Conservation (phyloP, 169 alveolate genomes). For the Plasmodium berghei region DNA sequence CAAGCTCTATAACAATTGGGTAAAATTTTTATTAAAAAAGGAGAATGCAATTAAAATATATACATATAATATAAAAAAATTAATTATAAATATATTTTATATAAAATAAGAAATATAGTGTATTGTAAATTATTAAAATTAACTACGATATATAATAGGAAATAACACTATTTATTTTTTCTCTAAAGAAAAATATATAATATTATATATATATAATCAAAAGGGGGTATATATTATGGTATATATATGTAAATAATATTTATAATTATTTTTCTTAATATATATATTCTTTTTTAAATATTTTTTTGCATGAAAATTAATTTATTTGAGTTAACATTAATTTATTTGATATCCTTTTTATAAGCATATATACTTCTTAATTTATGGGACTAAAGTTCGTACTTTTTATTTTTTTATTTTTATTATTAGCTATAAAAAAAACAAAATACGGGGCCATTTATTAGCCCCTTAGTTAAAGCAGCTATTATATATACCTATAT, state of each 20-base stretch:
- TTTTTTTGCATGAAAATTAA: background rate
- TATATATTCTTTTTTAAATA: background rate
- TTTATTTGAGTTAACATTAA: slow-evolving; percentile 25
- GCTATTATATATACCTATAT: background rate
- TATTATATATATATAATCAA: too few relatives aligned
- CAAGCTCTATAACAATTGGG: too few relatives aligned
- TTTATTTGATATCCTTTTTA: slow-evolving; percentile 14
- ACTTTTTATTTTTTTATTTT: background rate
- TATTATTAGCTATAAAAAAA: background rate
- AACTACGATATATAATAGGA: background rate
- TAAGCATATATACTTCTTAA: slow-evolving; percentile 6
- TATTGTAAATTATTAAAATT: too few relatives aligned
- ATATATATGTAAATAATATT: background rate
- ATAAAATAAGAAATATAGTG: too few relatives aligned
- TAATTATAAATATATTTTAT: too few relatives aligned
- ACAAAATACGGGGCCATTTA: slow-evolving; percentile 65
- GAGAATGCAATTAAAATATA: too few relatives aligned
- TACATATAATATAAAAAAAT: too few relatives aligned
- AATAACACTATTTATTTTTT: background rate
- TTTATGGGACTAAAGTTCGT: slow-evolving; percentile 73
- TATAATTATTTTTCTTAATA: background rate
- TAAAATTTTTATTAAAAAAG: too few relatives aligned
- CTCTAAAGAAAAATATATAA: too few relatives aligned
- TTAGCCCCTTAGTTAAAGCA: slow-evolving; percentile 21
- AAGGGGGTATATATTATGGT: background rate